Percentiles rank a stretch among this genome's conserved stretches.
Conservation (phyloP, 805 yeast genomes). For the Candida khao-thaluensis region DNA sequence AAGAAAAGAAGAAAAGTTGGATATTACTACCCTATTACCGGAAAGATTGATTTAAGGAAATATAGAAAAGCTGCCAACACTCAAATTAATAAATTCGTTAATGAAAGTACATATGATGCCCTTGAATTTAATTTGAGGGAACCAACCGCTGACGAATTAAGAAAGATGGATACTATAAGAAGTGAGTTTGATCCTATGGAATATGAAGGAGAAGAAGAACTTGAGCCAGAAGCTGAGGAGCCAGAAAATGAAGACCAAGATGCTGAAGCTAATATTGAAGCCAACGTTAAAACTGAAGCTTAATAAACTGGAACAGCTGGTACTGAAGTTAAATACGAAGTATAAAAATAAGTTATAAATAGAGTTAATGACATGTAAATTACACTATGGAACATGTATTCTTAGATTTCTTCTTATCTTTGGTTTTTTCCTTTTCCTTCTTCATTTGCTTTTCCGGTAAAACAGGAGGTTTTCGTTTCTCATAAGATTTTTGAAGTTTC, state of each 20-base stretch:
- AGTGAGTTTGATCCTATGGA: constrained; percentile 77
- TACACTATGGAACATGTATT: constrained; percentile 24
- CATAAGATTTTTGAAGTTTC: constrained; percentile 37
- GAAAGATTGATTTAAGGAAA: constrained; percentile 78
- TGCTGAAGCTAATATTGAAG: constrained; percentile 16
- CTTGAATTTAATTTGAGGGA: constrained; percentile 66
- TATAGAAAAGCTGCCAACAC: constrained; percentile 67
- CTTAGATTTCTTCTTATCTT: constrained; percentile 17
- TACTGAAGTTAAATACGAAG: constrained; percentile 1
- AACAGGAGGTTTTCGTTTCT: constrained; percentile 12
- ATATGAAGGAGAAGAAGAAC: constrained; percentile 62
- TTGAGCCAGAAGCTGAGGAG: constrained; percentile 15
- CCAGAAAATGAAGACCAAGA: constrained; percentile 30
- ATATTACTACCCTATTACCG: constrained; percentile 73
- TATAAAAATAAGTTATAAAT: neutral
- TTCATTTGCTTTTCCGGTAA: constrained; percentile 1
- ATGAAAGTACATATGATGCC: constrained; percentile 58
- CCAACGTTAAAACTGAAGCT: constrained; percentile 18
- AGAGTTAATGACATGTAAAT: constrained; percentile 8
- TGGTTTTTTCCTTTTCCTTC: constrained; percentile 7
- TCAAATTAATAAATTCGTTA: constrained; percentile 53
- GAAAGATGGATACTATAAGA: constrained; percentile 64
- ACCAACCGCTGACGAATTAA: constrained; percentile 68
- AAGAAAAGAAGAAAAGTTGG: constrained; percentile 56
- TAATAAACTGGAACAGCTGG: constrained; percentile 12